Conservation (phyloP, 1,284 basidiomycete species). For the Tausonia pullulans region DNA sequence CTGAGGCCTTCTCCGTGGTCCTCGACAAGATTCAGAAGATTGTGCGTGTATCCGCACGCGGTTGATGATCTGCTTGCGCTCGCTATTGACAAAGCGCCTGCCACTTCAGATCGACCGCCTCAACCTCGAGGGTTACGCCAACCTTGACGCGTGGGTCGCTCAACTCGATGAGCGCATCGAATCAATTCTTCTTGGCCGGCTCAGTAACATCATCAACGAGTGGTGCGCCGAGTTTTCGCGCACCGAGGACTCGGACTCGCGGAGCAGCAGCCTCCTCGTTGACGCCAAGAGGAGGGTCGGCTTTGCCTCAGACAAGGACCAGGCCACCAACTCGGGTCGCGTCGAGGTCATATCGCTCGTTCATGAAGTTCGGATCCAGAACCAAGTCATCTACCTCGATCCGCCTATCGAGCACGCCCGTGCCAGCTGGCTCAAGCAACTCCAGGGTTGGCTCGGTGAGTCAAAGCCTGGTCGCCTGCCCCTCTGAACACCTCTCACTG, state of each 20-base stretch:
- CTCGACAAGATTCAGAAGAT: conserved; percentile 76
- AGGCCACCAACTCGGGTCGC: conserved; percentile 44
- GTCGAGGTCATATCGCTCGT: conserved; percentile 70
- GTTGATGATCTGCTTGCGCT: not conserved
- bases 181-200: conserved; percentile 61
- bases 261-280: not conserved
- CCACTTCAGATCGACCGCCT: conserved; percentile 67
- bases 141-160: conserved; percentile 91
- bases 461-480: not conserved
- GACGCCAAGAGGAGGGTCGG: conserved; percentile 4
- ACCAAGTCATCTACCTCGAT: conserved; percentile 96
- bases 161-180: conserved; percentile 82
- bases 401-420: conserved; percentile 93
- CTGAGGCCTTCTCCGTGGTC: conserved; percentile 66
- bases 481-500: not conserved
- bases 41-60: conserved; percentile 38
- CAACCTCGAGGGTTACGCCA: conserved; percentile 92
- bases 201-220: conserved; percentile 65
- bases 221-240: conserved; percentile 82
- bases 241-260: conserved; percentile 20
- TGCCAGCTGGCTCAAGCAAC: conserved; percentile 77
- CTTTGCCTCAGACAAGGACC: conserved; percentile 3
- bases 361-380: conserved; percentile 93
- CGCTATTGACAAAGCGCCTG: not conserved
- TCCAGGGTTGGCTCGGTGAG: conserved; percentile 79